Base-by-base conservation (phyloP, 176 grass and related monocot genomes). In the Oryza nivara region DNA sequence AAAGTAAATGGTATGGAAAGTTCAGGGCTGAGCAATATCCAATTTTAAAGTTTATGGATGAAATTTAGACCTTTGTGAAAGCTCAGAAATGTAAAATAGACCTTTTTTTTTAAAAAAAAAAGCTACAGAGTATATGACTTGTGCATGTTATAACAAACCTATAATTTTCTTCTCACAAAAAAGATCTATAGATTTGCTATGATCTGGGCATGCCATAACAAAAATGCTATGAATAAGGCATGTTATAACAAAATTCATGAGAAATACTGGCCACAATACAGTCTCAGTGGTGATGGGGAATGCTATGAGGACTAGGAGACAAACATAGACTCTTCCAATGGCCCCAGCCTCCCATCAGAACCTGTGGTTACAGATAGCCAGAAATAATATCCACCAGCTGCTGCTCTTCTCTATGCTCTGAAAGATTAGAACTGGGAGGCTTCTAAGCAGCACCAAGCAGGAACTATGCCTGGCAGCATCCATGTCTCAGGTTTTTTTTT, bases 391-490 rank as follows among this genome's bases (percentile, higher is more conserved):
- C 84, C 88, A 86, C 68, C 63, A 6, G 26, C 36, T 64, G 60
- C 2, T 67, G 13, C 38, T 72, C 45, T 69, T 30, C 78, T 60
- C 73, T 65, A 19, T 20, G 73, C 83, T 82, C 67, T 56, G 67
- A 64, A 82, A 75, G 74, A 83, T 82, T 63, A 69, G 79, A 32
- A 79, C 73, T 90, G 79, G 38, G 41, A 35, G 88, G 79, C 68
- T 68, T 86, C 73, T 86, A 54, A 68, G 83, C 68, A 61, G 26
- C 68, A 23, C 46, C 45, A 23, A 77, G 15, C 74, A 79, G 38
- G 25, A 77, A 90, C 19, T 60, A 90, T 90, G 88, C 79, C 88
- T 67, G 88, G 88, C 60, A 78, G 84, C 74, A 90, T 90, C 88
- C 60, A 61, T 7, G 20, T 90, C 74, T 74, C 88, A 74, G 88